Percentiles rank a stretch among this genome's conserved stretches.
Evolutionary conservation across 805 yeast species (phyloP).

Genomic region (Aciculoconidium aculeatum): DNA sequence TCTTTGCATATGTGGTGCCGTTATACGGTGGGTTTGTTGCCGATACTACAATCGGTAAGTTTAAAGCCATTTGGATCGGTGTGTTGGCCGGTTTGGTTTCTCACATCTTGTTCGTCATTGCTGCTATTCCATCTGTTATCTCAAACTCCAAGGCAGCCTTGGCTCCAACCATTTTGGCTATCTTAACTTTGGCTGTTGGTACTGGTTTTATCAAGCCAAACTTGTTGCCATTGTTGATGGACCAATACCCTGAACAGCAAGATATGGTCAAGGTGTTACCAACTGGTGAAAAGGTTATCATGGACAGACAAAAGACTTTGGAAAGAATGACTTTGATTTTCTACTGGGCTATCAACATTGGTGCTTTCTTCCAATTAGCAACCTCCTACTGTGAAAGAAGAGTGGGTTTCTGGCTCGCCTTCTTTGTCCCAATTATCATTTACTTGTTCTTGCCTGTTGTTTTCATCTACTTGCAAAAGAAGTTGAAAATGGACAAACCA

Average conservation of each 20-base stretch:
- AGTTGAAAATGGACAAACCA: constrained; percentile 28
- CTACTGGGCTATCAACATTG: constrained; percentile 52
- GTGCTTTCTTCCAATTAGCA: constrained; percentile 48
- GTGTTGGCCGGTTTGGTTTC: constrained; percentile 41
- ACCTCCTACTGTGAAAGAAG: constrained; percentile 47
- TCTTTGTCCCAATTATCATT: constrained; percentile 38
- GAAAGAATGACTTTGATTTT: constrained; percentile 40
- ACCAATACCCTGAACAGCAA: constrained; percentile 47
- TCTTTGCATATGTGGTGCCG: constrained; percentile 47
- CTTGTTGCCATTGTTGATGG: constrained; percentile 44
- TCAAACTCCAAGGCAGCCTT: constrained; percentile 25
- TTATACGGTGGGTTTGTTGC: constrained; percentile 48
- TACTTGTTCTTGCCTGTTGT: constrained; percentile 28
- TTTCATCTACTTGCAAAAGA: constrained; percentile 19
- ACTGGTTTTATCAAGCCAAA: constrained; percentile 54
- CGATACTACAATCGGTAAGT: constrained; percentile 43
- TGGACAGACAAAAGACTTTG: constrained; percentile 40
- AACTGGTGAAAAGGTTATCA: constrained; percentile 61
- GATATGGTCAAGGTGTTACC: constrained; percentile 53
- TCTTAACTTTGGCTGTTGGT: constrained; percentile 37
- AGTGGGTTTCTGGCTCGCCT: constrained; percentile 52
- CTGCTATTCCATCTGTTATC: constrained; percentile 39
- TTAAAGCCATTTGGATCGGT: constrained; percentile 46
- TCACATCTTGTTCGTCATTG: constrained; percentile 44
- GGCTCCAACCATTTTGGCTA: constrained; percentile 38